Percentiles rank a stretch among this genome's conserved stretches.
These are phyloP conservation scores for Tulasnella sp. DNA, from an alignment of 768 basidiomycete genomes.

Conservation along the genomic window DNA sequence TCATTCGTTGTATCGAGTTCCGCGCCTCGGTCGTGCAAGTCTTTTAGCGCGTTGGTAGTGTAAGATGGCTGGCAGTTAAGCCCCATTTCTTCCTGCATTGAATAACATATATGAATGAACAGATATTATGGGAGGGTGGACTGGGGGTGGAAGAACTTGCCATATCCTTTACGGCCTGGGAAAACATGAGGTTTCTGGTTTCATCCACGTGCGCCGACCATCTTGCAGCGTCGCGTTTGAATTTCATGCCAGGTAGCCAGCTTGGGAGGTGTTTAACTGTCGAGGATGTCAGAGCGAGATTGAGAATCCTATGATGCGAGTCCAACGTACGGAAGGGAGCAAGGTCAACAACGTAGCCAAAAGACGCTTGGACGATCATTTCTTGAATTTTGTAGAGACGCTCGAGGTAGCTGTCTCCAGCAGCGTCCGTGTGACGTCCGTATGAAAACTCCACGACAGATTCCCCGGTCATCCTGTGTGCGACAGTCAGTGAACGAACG, in stretches of 20 bases:
- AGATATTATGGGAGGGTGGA: neutral
- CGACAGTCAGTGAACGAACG: neutral
- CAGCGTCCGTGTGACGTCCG: neutral
- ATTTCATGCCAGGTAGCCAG: neutral
- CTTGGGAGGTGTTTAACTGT: slow-evolving; percentile 3
- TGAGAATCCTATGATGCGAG: neutral
- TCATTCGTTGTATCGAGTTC: neutral
- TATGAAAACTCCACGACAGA: neutral
- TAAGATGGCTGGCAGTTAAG: neutral
- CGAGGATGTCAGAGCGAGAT: neutral
- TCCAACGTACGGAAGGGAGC: neutral
- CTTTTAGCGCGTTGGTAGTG: neutral
- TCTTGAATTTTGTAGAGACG: neutral
- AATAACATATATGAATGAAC: neutral
- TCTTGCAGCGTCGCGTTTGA: slow-evolving; percentile 1
- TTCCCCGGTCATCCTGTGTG: neutral
- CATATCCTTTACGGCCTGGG: neutral
- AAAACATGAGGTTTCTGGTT: neutral
- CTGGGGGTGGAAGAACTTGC: neutral
- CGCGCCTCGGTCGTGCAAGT: neutral
- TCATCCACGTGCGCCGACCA: neutral
- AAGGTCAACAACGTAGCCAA: slow-evolving; percentile 19
- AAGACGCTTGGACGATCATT: slow-evolving; percentile 25
- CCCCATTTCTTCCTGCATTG: neutral
- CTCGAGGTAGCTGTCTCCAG: neutral